These are phyloP conservation scores for Zizania latifolia DNA, from an alignment of 176 grass and related monocot species.

Conservation along the genomic window DNA sequence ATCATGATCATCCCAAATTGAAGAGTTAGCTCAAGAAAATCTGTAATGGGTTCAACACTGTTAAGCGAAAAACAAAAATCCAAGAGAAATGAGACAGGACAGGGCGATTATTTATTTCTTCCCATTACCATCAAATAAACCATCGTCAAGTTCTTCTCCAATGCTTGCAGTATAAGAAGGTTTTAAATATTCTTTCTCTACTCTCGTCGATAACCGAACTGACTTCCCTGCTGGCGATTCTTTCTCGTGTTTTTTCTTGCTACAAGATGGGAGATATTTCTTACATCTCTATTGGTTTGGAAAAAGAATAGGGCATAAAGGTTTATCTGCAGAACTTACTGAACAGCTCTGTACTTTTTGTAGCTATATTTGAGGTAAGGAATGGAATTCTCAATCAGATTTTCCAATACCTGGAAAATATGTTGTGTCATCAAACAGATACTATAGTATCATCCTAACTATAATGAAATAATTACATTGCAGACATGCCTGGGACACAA, in stretches of 20 bases:
- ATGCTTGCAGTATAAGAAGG: conserved; percentile 86
- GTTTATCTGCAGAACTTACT: conserved; percentile 53
- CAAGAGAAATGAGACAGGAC: neutral
- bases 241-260: conserved; percentile 88
- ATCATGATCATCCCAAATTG: conserved; percentile 99
- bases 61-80: conserved; percentile 20
- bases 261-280: conserved; percentile 33
- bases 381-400: conserved; percentile 94
- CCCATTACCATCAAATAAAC: conserved; percentile 98
- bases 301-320: conserved; percentile 22
- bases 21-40: conserved; percentile 89
- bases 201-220: conserved; percentile 65
- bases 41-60: conserved; percentile 35
- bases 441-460: neutral
- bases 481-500: conserved; percentile 81
- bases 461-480: neutral
- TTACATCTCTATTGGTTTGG: neutral
- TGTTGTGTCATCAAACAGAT: conserved; percentile 20
- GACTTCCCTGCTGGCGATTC: conserved; percentile 63
- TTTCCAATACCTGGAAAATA: conserved; percentile 73
- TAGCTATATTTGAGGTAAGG: conserved; percentile 93
- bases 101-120: conserved; percentile 21
- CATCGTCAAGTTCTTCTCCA: conserved; percentile 85
- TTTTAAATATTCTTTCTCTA: conserved; percentile 97
- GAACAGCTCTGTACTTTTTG: conserved; percentile 90